These are phyloP conservation scores for Talaromyces adpressus DNA, from an alignment of 495 filamentous ascomycete species.

Conservation along the genomic window DNA sequence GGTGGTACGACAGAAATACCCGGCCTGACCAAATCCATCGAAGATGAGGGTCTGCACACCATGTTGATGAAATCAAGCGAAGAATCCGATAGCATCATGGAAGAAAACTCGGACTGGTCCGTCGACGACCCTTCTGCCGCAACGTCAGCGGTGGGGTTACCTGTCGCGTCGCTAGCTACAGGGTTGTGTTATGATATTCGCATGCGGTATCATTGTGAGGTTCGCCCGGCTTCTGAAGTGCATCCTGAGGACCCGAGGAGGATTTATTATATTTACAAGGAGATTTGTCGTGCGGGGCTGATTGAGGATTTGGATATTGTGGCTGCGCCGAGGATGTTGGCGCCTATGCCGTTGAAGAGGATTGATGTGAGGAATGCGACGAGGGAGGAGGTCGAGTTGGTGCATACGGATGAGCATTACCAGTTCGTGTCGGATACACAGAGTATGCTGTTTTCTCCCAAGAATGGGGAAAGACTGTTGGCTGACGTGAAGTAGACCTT, in stretches of 20 bases:
- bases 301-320: conserved; percentile 45
- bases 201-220: conserved; percentile 88
- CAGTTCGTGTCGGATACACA: conserved; percentile 63
- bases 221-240: conserved; percentile 61
- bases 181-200: conserved; percentile 84
- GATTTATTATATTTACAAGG: conserved; percentile 83
- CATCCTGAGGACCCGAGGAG: conserved; percentile 92
- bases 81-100: conserved; percentile 28
- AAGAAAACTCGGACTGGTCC: conserved; percentile 37
- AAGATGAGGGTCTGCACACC: conserved; percentile 3
- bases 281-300: conserved; percentile 70
- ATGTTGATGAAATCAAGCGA: conserved; percentile 14
- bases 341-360: conserved; percentile 59
- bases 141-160: conserved; percentile 19
- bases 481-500: conserved; percentile 28
- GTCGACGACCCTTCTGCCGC: conserved; percentile 20
- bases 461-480: conserved; percentile 5
- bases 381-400: conserved; percentile 65
- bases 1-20: background rate
- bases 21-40: conserved; percentile 8
- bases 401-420: conserved; percentile 70
- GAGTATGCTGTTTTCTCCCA: conserved; percentile 23
- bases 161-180: conserved; percentile 47
- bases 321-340: conserved; percentile 38
- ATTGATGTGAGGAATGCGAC: conserved; percentile 72